Evolutionary conservation across 1,284 basidiomycete species (phyloP), one percentile per base, ranked within the genome.

Genomic region (Cystobasidiaceae sp.): DNA sequence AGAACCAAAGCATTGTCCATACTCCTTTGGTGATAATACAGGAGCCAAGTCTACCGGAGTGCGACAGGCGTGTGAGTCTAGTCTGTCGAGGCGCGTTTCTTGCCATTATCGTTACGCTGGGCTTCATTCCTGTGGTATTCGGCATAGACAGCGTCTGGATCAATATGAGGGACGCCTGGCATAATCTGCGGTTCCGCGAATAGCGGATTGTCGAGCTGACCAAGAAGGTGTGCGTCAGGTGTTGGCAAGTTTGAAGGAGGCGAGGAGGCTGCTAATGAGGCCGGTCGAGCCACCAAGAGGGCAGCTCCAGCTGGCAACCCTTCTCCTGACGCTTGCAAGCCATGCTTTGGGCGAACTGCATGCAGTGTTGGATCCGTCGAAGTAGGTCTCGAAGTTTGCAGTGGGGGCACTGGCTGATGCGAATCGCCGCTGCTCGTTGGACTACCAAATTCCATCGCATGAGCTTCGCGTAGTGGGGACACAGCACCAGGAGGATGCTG

Each of bases 291-390:
- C 28, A 56, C 34, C 8, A 64, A 27, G 1, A 52, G 61, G 8
- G 61, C 61, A 19, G 61, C 61, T 32, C 61, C 61, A 17, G 61
- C 61, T 25, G 61, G 61, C 19, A 64, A 45, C 5, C 28, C 25
- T 3, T 49, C 45, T 25, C 23, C 21, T 19, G 32, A 3, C 28
- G 4, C 4, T 19, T 41, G 30, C 2, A 11, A 2, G 9, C 23
- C 13, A 19, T 15, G 1, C 6, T 41, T 37, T 2, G 37, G 15
- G 19, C 17, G n/a, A 21, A 7, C 25, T 27, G 15, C 19, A 39
- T 32, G 30, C 4, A 19, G 3, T 19, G 21, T 23, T 37, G 21
- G 23, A 13, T 4, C n/a, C 21, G 3, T 11, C 2, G 27, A n/a
- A 9, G 4, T 13, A 2, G 39, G 23, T 25, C 15, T 30, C 9